Base-by-base conservation (phyloP, 257 asterid genomes). In the Scutellaria galericulata region DNA sequence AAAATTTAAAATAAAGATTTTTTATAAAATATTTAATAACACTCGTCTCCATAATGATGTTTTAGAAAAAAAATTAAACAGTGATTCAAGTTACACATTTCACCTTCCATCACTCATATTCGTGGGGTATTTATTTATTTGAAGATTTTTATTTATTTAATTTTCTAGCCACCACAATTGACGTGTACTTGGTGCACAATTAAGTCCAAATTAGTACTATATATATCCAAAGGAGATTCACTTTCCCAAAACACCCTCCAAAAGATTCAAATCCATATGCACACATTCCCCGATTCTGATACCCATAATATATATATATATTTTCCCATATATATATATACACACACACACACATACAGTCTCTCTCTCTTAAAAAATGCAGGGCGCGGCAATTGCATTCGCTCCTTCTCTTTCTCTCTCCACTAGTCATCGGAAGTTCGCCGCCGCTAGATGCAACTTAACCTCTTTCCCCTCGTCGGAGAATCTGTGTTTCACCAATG, bases 321-420 rank as follows among this genome's bases (percentile, higher is more conserved):
- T 64, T n/a, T n/a, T n/a, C n/a, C 8, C 53, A 45, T 1, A 5
- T 15, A 68, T 58, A 45, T 39, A 5, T 22, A 14, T 2, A 9
- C 10, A 31, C 55, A n/a, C 53, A 45, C 44, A 31, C 3, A 15
- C n/a, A 40, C 7, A 45, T 44, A 42, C 46, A 31, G 20, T 51
- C 56, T 41, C 65, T 46, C 46, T 53, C 80, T 66, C 59, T 12
- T 50, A 13, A 18, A 84, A 81, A 74, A 90, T 91, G 97, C 95
- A 84, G 85, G 77, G 95, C 87, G 70, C 84, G 1, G 83, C 91
- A 0, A 70, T 89, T 31, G 82, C 93, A 40, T 87, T 84, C 62
- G 68, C 87, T 12, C 84, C 90, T 24, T 75, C 90, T 9, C 64
- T 85, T 51, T 80, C 86, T 39, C 78, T 81, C 39, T 72, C 87